Base-by-base conservation (phyloP, 495 filamentous ascomycete species). In the Aspergillus cavernicola region DNA sequence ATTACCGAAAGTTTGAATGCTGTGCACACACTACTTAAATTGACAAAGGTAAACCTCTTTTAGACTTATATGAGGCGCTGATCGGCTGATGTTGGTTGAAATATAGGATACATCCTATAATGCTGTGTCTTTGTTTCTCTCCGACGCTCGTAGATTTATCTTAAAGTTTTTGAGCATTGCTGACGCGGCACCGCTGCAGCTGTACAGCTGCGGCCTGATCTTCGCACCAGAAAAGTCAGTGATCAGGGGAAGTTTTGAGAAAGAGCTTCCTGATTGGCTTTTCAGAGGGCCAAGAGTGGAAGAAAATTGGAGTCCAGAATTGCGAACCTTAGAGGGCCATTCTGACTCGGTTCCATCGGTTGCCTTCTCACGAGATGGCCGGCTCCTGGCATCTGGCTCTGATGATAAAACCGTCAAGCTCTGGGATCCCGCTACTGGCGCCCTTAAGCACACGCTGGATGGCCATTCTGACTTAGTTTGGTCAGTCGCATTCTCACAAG, bases 331-430 rank as follows among this genome's bases (percentile, higher is more conserved):
- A 1, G 41, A 37, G 33, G 51, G 29, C 24, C 51, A 53, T 12
- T 45, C 31, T 0, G 12, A 16, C 7, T 38, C 4, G 12, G 31
- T 46, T 38, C 2, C 3, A 2, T 36, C 37, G n/a, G 37, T 55
- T 1, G 44, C 36, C 2, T 50, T 55, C 6, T 50, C 44, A 26
- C 26, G 24, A 12, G 44, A 55, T 37, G 29, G 53, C 11, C 9
- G 31, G 37, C 11, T 36, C 2, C 18, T 55, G 1, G 61, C 49
- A 4, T 62, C 59, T 13, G 50, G 31, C 16, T 60, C 51, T 12
- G 3, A 12, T 36, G 66, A 67, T 47, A 9, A 37, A 0, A 62
- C 58, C 23, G 35, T 68, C 2, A 50, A 60, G 24, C 5, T 70
- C 12, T 55, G 53, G 53, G 24, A 55, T 22, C 9, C 31, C 3